These are phyloP conservation scores for Phytophthora meadii DNA, from an alignment of 352 stramenopile genomes.

Conservation along the genomic window DNA sequence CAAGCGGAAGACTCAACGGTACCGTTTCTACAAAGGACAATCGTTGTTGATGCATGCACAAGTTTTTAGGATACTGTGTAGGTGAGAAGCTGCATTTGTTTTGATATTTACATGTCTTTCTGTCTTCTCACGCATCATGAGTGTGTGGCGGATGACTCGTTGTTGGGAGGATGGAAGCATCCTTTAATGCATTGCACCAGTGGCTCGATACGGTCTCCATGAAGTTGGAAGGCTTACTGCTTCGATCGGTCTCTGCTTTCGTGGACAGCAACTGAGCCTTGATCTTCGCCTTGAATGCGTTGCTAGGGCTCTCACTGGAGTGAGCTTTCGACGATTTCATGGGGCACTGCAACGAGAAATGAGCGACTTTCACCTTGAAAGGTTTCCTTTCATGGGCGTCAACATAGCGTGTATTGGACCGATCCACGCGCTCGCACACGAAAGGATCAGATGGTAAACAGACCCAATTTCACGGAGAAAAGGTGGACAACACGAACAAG, in stretches of 20 bases:
- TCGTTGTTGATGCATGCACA: not conserved
- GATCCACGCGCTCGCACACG: constrained; percentile 16
- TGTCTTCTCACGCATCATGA: not conserved
- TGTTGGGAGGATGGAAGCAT: constrained; percentile 6
- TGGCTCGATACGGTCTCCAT: constrained; percentile 1
- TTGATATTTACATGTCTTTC: not conserved
- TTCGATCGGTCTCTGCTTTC: not conserved
- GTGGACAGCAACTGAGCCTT: not conserved
- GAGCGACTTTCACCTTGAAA: not conserved
- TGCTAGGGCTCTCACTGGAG: not conserved
- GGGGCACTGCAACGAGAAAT: constrained; percentile 5
- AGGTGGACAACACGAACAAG: too few species aligned
- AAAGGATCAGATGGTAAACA: constrained; percentile 2
- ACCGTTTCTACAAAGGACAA: constrained; percentile 22
- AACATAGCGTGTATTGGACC: constrained; percentile 18
- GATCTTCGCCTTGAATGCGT: constrained; percentile 2
- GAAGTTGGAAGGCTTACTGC: constrained; percentile 1
- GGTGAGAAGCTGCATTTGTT: too few species aligned
- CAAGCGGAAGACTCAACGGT: not conserved
- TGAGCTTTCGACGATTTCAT: constrained; percentile 10
- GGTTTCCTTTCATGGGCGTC: constrained; percentile 12
- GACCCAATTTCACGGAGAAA: not conserved
- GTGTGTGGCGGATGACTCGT: not conserved
- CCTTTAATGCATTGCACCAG: constrained; percentile 14
- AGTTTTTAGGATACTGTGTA: too few species aligned